These are phyloP conservation scores for Pisolithus microcarpus DNA, from an alignment of 768 basidiomycete species.

Conservation along the genomic window DNA sequence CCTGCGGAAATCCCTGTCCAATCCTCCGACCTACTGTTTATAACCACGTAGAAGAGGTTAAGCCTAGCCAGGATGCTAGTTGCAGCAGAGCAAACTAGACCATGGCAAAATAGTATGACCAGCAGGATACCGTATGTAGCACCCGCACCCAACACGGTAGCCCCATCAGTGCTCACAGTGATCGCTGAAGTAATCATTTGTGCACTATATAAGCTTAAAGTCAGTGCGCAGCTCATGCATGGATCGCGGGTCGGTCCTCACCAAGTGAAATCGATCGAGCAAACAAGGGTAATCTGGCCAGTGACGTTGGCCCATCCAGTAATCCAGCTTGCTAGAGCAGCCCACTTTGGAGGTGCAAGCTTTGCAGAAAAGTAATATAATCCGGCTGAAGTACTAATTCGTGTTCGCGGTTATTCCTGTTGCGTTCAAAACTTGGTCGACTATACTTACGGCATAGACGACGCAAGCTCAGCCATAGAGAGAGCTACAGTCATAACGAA, in stretches of 20 bases:
- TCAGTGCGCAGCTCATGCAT: not conserved
- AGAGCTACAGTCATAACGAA: constrained; percentile 64
- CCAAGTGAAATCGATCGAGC: constrained; percentile 70
- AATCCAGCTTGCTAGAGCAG: constrained; percentile 53
- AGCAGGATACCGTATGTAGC: constrained; percentile 63
- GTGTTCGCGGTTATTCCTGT: not conserved
- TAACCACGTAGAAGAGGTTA: constrained; percentile 60
- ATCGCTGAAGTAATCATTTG: constrained; percentile 75
- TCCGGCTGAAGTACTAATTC: constrained; percentile 62
- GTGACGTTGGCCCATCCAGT: constrained; percentile 69
- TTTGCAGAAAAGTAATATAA: constrained; percentile 76
- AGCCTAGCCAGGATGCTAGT: constrained; percentile 57
- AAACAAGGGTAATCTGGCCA: constrained; percentile 62
- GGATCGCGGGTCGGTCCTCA: constrained; percentile 12
- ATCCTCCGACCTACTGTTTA: constrained; percentile 45
- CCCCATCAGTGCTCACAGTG: constrained; percentile 51
- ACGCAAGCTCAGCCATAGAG: constrained; percentile 67
- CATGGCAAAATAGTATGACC: constrained; percentile 59
- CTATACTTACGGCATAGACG: constrained; percentile 64
- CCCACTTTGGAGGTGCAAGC: constrained; percentile 54
- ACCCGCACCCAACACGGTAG: constrained; percentile 44
- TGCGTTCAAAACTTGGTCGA: not conserved
- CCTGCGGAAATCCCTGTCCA: not conserved
- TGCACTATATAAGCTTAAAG: constrained; percentile 33
- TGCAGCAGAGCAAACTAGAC: constrained; percentile 63